Percentiles rank a stretch among this genome's conserved stretches.
phyloP scores from a whole-genome alignment of 495 filamentous ascomycete genomes.

The Podospora anserina region DNA sequence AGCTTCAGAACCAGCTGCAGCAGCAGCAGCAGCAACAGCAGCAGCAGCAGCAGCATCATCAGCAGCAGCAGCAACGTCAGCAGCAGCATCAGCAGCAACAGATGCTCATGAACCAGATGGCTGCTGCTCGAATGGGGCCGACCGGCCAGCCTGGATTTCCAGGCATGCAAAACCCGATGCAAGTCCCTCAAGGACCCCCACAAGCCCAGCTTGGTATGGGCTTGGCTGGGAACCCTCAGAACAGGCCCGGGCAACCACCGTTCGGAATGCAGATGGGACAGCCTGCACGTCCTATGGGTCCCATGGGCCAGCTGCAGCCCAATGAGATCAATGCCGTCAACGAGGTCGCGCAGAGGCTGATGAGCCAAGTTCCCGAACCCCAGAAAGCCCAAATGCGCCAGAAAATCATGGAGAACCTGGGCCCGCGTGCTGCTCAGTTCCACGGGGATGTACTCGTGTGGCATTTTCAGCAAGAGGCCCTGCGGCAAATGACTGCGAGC shows the following conservation, averaged over 20 bases:
- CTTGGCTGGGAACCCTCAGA: constrained; percentile 31
- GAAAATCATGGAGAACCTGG: constrained; percentile 26
- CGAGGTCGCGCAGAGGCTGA: constrained; percentile 11
- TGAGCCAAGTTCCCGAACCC: constrained; percentile 29
- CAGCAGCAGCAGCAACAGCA: constrained; percentile 29
- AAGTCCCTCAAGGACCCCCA: constrained; percentile 43
- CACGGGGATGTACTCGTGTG: constrained; percentile 39
- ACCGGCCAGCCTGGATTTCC: constrained; percentile 44
- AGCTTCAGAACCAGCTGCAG: constrained; percentile 39
- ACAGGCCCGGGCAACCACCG: constrained; percentile 36
- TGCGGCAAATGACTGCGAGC: not conserved
- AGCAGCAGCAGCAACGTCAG: constrained; percentile 30
- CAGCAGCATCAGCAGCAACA: constrained; percentile 33
- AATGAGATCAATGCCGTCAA: not conserved
- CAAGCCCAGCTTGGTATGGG: constrained; percentile 38
- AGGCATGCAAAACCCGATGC: constrained; percentile 50
- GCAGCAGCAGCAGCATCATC: constrained; percentile 25
- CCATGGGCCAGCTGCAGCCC: not conserved
- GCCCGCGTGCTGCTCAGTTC: constrained; percentile 26
- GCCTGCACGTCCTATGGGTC: constrained; percentile 12
- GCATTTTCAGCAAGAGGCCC: constrained; percentile 43
- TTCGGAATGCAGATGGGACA: constrained; percentile 41
- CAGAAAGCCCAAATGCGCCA: constrained; percentile 35
- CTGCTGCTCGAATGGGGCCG: constrained; percentile 38
- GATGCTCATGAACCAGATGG: constrained; percentile 49